Conservation (phyloP, 2,329 filamentous ascomycete genomes). For the Penicillium brevicompactum region DNA sequence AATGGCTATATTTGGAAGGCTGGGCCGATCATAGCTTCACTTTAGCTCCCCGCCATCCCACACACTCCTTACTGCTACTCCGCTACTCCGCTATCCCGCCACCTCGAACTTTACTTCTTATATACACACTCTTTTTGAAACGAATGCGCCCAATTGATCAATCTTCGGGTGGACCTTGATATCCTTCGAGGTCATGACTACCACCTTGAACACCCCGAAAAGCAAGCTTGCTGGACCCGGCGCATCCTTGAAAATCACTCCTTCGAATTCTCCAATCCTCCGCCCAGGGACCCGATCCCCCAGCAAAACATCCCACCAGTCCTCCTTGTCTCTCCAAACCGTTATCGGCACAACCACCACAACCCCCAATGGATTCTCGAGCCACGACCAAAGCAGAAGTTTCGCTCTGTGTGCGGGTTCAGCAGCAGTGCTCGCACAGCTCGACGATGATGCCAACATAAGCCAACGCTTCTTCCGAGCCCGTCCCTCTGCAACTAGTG, state of each 20-base stretch:
- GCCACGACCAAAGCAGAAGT: constrained; percentile 65
- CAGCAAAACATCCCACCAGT: constrained; percentile 49
- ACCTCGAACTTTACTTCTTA: constrained; percentile 3
- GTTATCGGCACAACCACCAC: constrained; percentile 90
- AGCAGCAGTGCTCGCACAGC: constrained; percentile 83
- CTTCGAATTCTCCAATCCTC: constrained; percentile 73
- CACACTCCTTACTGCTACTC: constrained; percentile 11
- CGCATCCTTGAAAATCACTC: constrained; percentile 65
- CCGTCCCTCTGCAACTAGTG: constrained; percentile 68
- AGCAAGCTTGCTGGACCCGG: constrained; percentile 37
- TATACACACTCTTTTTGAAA: background rate
- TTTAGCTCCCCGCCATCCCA: constrained; percentile 6
- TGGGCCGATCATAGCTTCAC: constrained; percentile 11
- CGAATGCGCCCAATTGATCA: constrained; percentile 33
- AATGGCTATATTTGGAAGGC: background rate
- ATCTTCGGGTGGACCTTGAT: constrained; percentile 32
- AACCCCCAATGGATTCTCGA: constrained; percentile 84
- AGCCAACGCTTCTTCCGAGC: constrained; percentile 90
- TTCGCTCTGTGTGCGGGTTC: constrained; percentile 94
- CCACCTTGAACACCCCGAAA: constrained; percentile 34
- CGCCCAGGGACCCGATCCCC: constrained; percentile 67
- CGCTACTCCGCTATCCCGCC: constrained; percentile 8
- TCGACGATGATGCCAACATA: constrained; percentile 65
- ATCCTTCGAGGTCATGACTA: constrained; percentile 39
- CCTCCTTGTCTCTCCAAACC: constrained; percentile 70